These are phyloP conservation scores for Balamuthia mandrillaris DNA, from an alignment of 208 protist genomes.

Conservation along the genomic window DNA sequence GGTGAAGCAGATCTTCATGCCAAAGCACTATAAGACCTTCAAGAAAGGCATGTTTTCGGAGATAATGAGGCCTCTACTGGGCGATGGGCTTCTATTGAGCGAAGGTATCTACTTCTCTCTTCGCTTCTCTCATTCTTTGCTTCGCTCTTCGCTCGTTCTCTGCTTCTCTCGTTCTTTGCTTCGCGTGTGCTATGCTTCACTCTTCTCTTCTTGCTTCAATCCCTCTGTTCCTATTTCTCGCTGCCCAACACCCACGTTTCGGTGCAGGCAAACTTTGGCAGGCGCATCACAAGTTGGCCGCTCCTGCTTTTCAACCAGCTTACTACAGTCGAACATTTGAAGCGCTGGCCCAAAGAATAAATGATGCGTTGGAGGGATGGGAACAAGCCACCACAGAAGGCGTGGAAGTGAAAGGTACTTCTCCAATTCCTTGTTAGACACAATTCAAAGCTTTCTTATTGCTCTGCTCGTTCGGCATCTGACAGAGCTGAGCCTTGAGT, in stretches of 20 bases:
- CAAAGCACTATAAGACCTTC: neutral
- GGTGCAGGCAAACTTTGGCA: neutral
- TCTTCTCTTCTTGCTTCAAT: neutral
- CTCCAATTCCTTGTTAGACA: neutral
- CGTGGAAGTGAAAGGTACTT: too few species aligned
- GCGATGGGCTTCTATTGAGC: neutral
- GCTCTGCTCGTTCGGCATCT: neutral
- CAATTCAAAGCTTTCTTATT: neutral
- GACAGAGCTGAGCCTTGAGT: neutral
- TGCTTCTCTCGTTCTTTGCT: neutral
- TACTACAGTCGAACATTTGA: neutral
- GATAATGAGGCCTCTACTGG: neutral
- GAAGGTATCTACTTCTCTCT: neutral
- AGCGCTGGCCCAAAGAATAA: too few species aligned
- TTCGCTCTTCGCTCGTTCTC: neutral
- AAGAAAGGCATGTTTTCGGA: conserved; percentile 28
- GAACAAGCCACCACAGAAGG: too few species aligned
- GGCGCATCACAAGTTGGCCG: neutral
- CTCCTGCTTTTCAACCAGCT: conserved; percentile 1
- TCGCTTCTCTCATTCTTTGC: neutral
- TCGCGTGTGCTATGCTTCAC: neutral
- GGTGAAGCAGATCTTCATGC: conserved; percentile 1
- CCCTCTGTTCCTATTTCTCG: neutral
- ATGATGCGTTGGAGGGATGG: too few species aligned
- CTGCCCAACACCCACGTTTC: neutral